Evolutionary conservation across 1,284 basidiomycete species (phyloP), one percentile per base, ranked within the genome.

Genomic region (Cryptococcus sp.): DNA sequence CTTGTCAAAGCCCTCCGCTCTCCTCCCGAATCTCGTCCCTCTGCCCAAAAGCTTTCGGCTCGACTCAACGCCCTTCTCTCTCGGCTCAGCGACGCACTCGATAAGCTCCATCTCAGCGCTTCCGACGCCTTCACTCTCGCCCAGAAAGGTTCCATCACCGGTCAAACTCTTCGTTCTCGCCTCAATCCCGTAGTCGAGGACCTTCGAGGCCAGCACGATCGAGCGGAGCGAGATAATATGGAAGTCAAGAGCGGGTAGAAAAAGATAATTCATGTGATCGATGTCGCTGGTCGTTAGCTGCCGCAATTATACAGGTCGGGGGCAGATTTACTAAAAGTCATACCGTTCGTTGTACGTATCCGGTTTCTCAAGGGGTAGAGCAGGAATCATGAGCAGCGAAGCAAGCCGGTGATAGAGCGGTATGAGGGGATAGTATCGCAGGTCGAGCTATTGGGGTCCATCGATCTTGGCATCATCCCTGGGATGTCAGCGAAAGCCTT

Each of bases 31-130:
- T 33, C 26, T 22, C 52, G 52, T 32, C 54, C 51, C 14, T 22
- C 45, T 23, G n/a, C 47, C 9, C 23, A 47, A 14, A n/a, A 43
- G 19, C 43, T 47, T 12, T 16, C 49, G 48, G 36, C 32, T 9
- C 50, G 47, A 21, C 50, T 68, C 14, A 63, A 71, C 57, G 56
- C 57, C 22, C 57, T 69, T 16, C 47, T 70, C 14, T 35, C 46
- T 6, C 56, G 61, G 12, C 58, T 70, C n/a, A 55, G 57, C 19
- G 34, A 44, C 14, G 59, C 59, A 10, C 58, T 70, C 23, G 59
- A 63, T 44, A 47, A 54, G 12, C 58, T 68, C 12, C 60, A 63
- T 41, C n/a, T 31, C 9, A 50, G 51, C 22, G 59, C 60, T 0
- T 47, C 51, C 18, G 40, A 45, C 11, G 45, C 60, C 5, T 44